These are phyloP conservation scores for Macrophomina phaseolina DNA, from an alignment of 2,329 filamentous ascomycete species.

Conservation along the genomic window DNA sequence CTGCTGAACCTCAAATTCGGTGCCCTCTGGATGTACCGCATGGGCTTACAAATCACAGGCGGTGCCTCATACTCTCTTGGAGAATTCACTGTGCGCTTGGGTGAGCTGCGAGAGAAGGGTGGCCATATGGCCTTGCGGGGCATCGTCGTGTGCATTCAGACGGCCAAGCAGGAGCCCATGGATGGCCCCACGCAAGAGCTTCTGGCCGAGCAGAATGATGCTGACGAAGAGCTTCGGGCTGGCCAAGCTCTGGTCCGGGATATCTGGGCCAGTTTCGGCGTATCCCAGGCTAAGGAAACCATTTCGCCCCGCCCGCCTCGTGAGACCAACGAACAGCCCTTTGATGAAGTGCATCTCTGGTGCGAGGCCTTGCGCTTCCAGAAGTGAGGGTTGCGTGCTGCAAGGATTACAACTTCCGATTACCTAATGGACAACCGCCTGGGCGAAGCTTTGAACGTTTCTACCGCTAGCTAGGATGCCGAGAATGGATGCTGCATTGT, in stretches of 20 bases:
- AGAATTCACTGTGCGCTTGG: slow-evolving; percentile 28
- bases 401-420: not conserved
- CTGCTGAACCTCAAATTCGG: slow-evolving; percentile 29
- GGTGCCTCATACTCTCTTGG: slow-evolving; percentile 29
- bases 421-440: not conserved
- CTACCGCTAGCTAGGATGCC: slow-evolving; percentile 7
- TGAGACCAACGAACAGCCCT: slow-evolving; percentile 19
- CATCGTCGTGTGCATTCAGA: slow-evolving; percentile 29
- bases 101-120: slow-evolving; percentile 29
- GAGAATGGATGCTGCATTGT: slow-evolving; percentile 17
- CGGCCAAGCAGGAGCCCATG: not conserved
- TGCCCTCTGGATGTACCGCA: slow-evolving; percentile 29
- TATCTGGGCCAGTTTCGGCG: slow-evolving; percentile 28
- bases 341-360: slow-evolving; percentile 30
- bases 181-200: not conserved
- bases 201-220: not conserved
- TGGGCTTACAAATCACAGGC: slow-evolving; percentile 15
- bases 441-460: not conserved
- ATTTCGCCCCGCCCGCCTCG: slow-evolving; percentile 9
- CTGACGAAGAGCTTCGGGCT: slow-evolving; percentile 20
- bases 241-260: slow-evolving; percentile 25
- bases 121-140: slow-evolving; percentile 24
- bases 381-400: not conserved
- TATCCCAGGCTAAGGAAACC: slow-evolving; percentile 24
- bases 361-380: slow-evolving; percentile 30